A percentile compares a stretch with the other conserved stretches of the same genome.
Evolutionary conservation across 2,329 filamentous ascomycete species (phyloP).

Genomic region (Periconia macrospinosa): DNA sequence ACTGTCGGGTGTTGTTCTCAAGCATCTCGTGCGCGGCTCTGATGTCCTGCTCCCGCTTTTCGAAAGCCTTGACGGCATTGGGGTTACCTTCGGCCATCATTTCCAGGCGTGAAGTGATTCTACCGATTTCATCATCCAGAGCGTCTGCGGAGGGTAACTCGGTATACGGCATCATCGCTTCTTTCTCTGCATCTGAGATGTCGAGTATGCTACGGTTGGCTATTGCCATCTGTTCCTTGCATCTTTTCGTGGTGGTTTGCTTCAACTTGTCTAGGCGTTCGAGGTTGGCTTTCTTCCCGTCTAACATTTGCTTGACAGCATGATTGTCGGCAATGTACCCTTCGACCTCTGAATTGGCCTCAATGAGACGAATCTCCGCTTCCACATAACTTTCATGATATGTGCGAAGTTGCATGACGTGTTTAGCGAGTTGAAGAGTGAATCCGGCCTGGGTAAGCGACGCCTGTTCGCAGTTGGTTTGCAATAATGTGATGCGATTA

Average conservation of each 20-base stretch:
- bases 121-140: constrained; percentile 72
- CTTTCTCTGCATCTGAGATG: constrained; percentile 28
- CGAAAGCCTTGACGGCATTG: constrained; percentile 72
- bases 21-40: constrained; percentile 64
- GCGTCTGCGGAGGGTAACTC: constrained; percentile 51
- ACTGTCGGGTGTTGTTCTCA: constrained; percentile 55
- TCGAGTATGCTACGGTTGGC: constrained; percentile 16
- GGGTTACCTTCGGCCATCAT: constrained; percentile 79
- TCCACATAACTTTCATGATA: constrained; percentile 68
- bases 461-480: constrained; percentile 39
- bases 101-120: constrained; percentile 74
- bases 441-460: constrained; percentile 43
- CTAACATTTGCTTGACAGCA: constrained; percentile 37
- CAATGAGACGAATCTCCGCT: constrained; percentile 70
- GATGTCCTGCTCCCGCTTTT: constrained; percentile 60
- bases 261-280: constrained; percentile 17
- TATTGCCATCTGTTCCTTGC: constrained; percentile 18
- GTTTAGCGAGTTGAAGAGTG: constrained; percentile 59
- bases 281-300: constrained; percentile 20
- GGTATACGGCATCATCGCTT: constrained; percentile 20
- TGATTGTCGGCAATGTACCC: constrained; percentile 67
- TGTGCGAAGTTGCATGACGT: constrained; percentile 64
- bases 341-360: constrained; percentile 79
- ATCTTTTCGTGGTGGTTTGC: constrained; percentile 11
- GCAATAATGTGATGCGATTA: constrained; percentile 54